Evolutionary conservation across 148 eudicot genomes (phyloP), one percentile per base, ranked within the genome.

Genomic region (Hydrangea macrophylla): DNA sequence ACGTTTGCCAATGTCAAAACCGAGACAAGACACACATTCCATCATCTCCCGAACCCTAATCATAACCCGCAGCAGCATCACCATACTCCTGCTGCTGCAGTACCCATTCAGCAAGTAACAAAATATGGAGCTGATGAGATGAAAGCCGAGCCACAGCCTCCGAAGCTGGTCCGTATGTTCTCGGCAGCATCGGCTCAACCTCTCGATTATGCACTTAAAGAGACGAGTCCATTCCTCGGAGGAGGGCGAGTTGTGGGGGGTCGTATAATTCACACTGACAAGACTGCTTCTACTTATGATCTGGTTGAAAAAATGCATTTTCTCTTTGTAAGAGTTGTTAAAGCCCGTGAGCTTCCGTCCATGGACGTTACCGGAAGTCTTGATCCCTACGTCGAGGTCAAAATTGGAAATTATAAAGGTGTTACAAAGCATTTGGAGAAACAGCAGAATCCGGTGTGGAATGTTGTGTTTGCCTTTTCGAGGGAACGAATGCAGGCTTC

Each of bases 221-320:
- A 94, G 81, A 94, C 98, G 0, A 94, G 97, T 63, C 98, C 98
- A 6, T 94, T 80, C 61, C 96, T 94, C 45, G 98, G 98, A 60
- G 98, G 98, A 18, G 98, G 98, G 9, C 70, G 86, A 30, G 96
- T 94, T n/a, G 88, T 94, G 24, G 97, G 98, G 35, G 97, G 98
- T 0, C 89, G 97, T 26, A 84, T 94, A 31, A 67, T 85, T 64
- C 92, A 80, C 76, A 78, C 89, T 1, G 86, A 94, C 69, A 88
- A 80, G 70, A 72, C 83, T 8, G 80, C 84, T 6, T 78, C 84
- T 53, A 94, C 97, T 28, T 90, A 94, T 58, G 98, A 94, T 70
- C 97, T 90, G 24, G 98, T 94, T 57, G 98, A 94, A 70, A 69
- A 83, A 60, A 90, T 90, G 97, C 89, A 88, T 58, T 94, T 94